Base-by-base conservation (phyloP, 2,329 filamentous ascomycete species). In the Aureobasidium sp. region DNA sequence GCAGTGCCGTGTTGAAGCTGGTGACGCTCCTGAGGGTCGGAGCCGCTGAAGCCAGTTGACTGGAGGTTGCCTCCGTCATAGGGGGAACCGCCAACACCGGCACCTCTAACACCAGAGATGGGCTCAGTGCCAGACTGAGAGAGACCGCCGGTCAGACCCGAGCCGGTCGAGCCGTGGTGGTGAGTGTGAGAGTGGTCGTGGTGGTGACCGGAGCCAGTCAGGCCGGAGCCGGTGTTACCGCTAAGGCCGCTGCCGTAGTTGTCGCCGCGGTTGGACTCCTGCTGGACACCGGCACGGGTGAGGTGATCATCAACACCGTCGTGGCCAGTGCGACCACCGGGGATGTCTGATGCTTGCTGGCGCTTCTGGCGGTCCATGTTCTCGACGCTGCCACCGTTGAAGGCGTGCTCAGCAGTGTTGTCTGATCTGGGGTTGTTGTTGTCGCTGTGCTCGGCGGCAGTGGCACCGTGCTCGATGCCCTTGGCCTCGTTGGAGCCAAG, bases 61-160 rank as follows among this genome's bases (percentile, higher is more conserved):
- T 42, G 35, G 35, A 42, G 15, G 47, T 56, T 62, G 40, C 60
- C 60, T 22, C 35, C 37, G 14, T 62, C 60, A 27, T 62, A 62
- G 14, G 60, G 60, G 15, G 49, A 42, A 31, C 60, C 60, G 33
- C 39, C 50, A 52, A 56, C 24, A 22, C 60, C 60, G 11, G 60
- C n/a, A 15, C 60, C 42, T 29, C 40, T 35, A 15, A 31, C 31
- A 4, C 60, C 60, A 56, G 60, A 62, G 49, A 62, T 33, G 39
- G 60, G 60, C 60, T 56, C 60, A 37, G 37, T 49, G 22, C 50
- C 60, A 29, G 49, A 62, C 31, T 62, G 50, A 31, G 48, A 27
- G 8, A 19, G 47, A 50, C 35, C 48, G 15, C 50, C 49, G 31
- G 50, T 44, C 22, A 48, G 15, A 39, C 49, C 48, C 15, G 40